These are phyloP conservation scores for Phytopythium aichiense DNA, from an alignment of 352 stramenopile genomes.

Conservation along the genomic window DNA sequence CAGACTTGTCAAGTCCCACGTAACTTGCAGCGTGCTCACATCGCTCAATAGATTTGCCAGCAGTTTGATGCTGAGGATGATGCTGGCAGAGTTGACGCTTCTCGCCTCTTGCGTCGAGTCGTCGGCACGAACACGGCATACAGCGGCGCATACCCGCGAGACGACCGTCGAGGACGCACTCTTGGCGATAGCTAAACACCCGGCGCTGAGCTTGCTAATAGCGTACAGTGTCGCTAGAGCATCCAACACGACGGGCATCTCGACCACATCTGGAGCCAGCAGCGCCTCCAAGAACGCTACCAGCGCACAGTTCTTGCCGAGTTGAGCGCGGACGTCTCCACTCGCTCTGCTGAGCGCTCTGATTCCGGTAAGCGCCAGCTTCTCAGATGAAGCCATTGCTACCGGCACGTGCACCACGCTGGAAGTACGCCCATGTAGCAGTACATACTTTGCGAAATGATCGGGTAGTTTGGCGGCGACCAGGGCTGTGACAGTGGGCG, in stretches of 20 bases:
- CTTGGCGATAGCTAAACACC: constrained; percentile 4
- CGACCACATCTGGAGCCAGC: constrained; percentile 7
- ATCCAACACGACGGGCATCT: constrained; percentile 12
- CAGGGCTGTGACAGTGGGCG: constrained; percentile 21
- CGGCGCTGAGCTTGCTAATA: constrained; percentile 10
- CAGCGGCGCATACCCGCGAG: neutral
- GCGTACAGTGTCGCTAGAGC: constrained; percentile 20
- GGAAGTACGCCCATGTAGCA: constrained; percentile 8
- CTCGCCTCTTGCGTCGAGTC: neutral
- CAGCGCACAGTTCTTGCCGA: constrained; percentile 20
- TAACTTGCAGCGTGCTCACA: constrained; percentile 15
- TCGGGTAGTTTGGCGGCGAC: constrained; percentile 39
- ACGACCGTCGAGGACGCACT: neutral
- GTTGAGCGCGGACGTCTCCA: constrained; percentile 22
- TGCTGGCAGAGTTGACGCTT: neutral
- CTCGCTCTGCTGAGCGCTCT: constrained; percentile 32
- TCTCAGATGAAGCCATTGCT: neutral
- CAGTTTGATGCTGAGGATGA: constrained; percentile 34
- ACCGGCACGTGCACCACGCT: neutral
- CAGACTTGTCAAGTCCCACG: constrained; percentile 15
- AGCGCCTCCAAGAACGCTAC: constrained; percentile 29
- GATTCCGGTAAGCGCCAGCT: constrained; percentile 28
- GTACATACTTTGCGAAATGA: constrained; percentile 38
- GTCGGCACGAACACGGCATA: neutral
- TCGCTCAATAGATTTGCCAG: constrained; percentile 44